Base-by-base conservation (phyloP, 257 asterid genomes). In the Agastache rugosa region DNA sequence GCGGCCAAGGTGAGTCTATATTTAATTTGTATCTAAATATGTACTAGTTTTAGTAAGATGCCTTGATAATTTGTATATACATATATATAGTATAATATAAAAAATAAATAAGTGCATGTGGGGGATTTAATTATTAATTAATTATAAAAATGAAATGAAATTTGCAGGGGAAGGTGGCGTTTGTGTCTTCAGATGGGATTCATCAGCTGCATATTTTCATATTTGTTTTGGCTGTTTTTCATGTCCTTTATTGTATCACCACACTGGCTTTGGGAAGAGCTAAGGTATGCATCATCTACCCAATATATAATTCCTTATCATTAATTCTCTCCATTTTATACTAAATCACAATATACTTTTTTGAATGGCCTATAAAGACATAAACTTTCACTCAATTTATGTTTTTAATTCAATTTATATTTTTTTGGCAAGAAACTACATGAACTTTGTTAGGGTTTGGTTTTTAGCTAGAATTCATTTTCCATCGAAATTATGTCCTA, bases 121-220 rank as follows among this genome's bases (percentile, higher is more conserved):
- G n/a, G n/a, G n/a, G n/a, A n/a, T n/a, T n/a, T n/a, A n/a, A n/a
- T n/a, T 6, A 11, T 45, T 11, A 45, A 48, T 16, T 16, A 48
- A 4, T 37, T 16, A 16, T 16, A 14, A 48, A 1, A 14, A 47
- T 47, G 17, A 6, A 48, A 15, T 44, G 5, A 12, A 17, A 20
- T 72, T 72, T 77, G 77, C 89, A 93, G 98, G 98, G 96, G 0
- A 78, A 88, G 75, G 96, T 91, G 0, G 79, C 96, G 8, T 87
- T 93, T 77, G 82, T 93, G 22, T 91, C 98, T 1, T 27, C 92
- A 0, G 92, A 89, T 65, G 96, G 93, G 8, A 85, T 93, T 50
- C 92, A 91, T 76, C 96, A 93, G 79, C 84, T 93, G 9, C 96
- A 93, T 55, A 89, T 89, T 20, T 93, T 93, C 85, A 91, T 93